Conservation (phyloP, 2,329 filamentous ascomycete species). For the Sporothrix inflata region DNA sequence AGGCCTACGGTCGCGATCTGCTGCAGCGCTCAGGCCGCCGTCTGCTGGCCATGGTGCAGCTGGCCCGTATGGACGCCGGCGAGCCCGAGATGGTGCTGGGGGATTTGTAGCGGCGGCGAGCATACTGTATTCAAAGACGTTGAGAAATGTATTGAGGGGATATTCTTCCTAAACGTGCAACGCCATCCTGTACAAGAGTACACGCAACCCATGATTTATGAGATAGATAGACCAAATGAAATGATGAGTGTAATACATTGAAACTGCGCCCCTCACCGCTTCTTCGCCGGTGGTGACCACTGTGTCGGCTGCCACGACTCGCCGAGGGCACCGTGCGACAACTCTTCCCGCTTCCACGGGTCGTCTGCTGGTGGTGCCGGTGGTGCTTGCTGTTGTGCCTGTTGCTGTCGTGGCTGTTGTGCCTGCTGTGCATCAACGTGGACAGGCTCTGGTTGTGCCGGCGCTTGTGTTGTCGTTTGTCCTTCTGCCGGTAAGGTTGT, state of each 20-base stretch:
- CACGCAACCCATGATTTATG: slow-evolving; percentile 9
- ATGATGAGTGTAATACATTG: background rate
- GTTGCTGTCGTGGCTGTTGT: background rate
- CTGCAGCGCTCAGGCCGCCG: slow-evolving; percentile 51
- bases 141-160: background rate
- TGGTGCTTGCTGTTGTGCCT: slow-evolving; percentile 19
- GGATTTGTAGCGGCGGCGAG: background rate
- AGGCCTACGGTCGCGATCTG: slow-evolving; percentile 48
- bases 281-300: slow-evolving; percentile 52
- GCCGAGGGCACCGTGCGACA: slow-evolving; percentile 55
- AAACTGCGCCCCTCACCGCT: slow-evolving; percentile 37
- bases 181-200: slow-evolving; percentile 12
- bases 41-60: slow-evolving; percentile 46
- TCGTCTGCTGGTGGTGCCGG: slow-evolving; percentile 40
- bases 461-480: background rate
- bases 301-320: slow-evolving; percentile 70
- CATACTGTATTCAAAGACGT: too few species aligned
- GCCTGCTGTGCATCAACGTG: background rate
- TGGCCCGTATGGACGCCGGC: slow-evolving; percentile 39
- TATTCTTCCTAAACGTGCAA: background rate
- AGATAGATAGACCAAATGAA: background rate
- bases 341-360: slow-evolving; percentile 57
- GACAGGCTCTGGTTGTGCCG: slow-evolving; percentile 23
- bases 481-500: background rate
- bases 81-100: background rate